A percentile compares a stretch with the other conserved stretches of the same genome.
These are phyloP conservation scores for Cladobotryum mycophilum DNA, from an alignment of 2,329 filamentous ascomycete species.

Conservation along the genomic window DNA sequence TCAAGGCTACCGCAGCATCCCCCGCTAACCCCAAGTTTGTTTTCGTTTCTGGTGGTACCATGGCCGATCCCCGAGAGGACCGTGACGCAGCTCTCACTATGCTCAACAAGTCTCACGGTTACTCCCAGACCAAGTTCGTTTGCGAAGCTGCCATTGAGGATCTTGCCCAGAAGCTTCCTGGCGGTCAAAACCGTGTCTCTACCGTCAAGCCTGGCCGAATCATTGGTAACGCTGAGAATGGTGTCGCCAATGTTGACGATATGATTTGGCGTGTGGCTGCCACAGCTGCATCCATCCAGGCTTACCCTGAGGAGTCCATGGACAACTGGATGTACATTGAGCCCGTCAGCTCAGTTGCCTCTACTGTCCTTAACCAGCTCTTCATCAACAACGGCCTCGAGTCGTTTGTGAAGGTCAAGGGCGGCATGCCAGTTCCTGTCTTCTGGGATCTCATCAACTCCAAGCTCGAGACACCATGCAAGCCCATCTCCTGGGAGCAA, in stretches of 20 bases:
- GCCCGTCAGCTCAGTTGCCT: conserved; percentile 14
- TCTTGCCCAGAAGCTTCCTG: background rate
- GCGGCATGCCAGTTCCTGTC: conserved; percentile 12
- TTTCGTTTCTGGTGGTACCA: conserved; percentile 19
- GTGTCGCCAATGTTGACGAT: conserved; percentile 19
- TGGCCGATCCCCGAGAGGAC: background rate
- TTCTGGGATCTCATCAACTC: conserved; percentile 17
- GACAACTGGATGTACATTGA: conserved; percentile 15
- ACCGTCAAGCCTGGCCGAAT: conserved; percentile 19
- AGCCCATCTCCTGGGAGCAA: conserved; percentile 10
- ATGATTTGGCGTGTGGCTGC: conserved; percentile 17
- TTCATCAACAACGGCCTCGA: background rate
- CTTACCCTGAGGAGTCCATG: conserved; percentile 9
- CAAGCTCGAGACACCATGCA: conserved; percentile 11
- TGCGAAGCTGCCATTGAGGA: conserved; percentile 15
- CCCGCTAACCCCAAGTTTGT: conserved; percentile 15
- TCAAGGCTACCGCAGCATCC: conserved; percentile 13
- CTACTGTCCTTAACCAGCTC: conserved; percentile 9
- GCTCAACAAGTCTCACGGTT: conserved; percentile 9
- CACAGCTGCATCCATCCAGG: conserved; percentile 10
- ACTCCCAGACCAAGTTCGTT: conserved; percentile 20
- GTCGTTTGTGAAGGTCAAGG: conserved; percentile 10
- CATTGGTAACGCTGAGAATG: conserved; percentile 14
- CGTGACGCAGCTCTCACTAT: too few species aligned
- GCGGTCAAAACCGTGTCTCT: conserved; percentile 11